Evolutionary conservation across 768 basidiomycete genomes (phyloP), one percentile per base, ranked within the genome.

Genomic region (Chalciporus pseudorubinellus): DNA sequence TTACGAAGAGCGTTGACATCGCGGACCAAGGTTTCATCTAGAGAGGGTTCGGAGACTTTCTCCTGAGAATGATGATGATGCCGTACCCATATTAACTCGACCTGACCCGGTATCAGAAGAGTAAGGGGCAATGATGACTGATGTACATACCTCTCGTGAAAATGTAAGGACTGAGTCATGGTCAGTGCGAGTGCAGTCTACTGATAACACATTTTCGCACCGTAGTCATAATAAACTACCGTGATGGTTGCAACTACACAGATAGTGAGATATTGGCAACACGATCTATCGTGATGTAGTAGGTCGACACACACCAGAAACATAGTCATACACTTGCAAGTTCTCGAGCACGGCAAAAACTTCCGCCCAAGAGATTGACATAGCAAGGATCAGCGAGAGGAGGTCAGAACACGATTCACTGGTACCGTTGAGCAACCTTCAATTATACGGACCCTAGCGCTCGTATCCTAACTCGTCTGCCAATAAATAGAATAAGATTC

Each of bases 71-170:
- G 13, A 19, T 31, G 12, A 12, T 44, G 43, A 34, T 21, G 7
- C 4, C 46, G 3, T 53, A 59, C 58, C 58, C 58, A 59, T 44
- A 59, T 45, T 10, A 55, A 19, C 21, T 57, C 50, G 4, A 51
- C 33, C 56, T 51, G 24, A 8, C 7, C 4, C 4, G n/a, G n/a
- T 3, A 31, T 50, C 14, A 29, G 18, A 12, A 2, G 7, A 29
- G 20, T 31, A 16, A 1, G 14, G 16, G 6, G 13, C n/a, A 13
- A 38, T 0, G n/a, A 14, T 4, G 16, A 13, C 16, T 11, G 36
- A 7, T 10, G 12, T 10, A 48, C 49, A 22, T 29, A 48, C 56
- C 46, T 57, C 56, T 6, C 46, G 39, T 11, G 49, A 24, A 29
- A 55, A 42, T 11, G 43, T 57, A 20, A 57, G 49, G 26, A 16